phyloP scores from a whole-genome alignment of 148 eudicot species.

The Tetragonia tetragonoides region DNA sequence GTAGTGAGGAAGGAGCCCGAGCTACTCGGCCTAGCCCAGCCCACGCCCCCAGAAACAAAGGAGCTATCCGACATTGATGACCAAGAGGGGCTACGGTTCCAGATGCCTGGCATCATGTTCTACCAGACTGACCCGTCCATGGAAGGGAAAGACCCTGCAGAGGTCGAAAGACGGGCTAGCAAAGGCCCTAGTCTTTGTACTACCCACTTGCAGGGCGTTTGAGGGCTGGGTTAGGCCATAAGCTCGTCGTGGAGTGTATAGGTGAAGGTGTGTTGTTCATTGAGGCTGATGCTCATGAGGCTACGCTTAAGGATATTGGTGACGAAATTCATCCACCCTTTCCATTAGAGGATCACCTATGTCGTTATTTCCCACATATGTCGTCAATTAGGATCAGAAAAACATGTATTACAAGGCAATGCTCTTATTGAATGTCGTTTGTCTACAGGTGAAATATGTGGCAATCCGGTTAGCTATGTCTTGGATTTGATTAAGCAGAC shows the following conservation, averaged over 20 bases:
- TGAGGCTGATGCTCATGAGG: slow-evolving; percentile 26
- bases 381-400: too few species aligned
- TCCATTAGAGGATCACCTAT: too few species aligned
- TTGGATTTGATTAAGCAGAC: slow-evolving; percentile 12
- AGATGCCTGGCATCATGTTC: slow-evolving; percentile 25
- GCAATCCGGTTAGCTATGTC: neutral
- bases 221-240: slow-evolving; percentile 15
- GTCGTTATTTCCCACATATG: too few species aligned
- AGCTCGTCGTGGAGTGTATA: slow-evolving; percentile 25
- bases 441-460: neutral
- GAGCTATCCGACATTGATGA: slow-evolving; percentile 32
- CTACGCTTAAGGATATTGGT: slow-evolving; percentile 24
- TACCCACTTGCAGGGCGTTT: slow-evolving; percentile 30
- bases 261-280: slow-evolving; percentile 28
- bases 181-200: slow-evolving; percentile 28
- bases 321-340: slow-evolving; percentile 33
- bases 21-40: slow-evolving; percentile 17
- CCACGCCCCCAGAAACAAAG: slow-evolving; percentile 25
- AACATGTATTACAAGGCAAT: too few species aligned
- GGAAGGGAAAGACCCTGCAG: slow-evolving; percentile 26
- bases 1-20: slow-evolving; percentile 22
- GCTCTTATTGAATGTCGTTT: too few species aligned
- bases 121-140: slow-evolving; percentile 21
- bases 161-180: slow-evolving; percentile 28
- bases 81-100: slow-evolving; percentile 28